A percentile compares a stretch with the other conserved stretches of the same genome.
phyloP scores from a whole-genome alignment of 225 moss, liverwort and hornwort species.

The Pleurozium schreberi region DNA sequence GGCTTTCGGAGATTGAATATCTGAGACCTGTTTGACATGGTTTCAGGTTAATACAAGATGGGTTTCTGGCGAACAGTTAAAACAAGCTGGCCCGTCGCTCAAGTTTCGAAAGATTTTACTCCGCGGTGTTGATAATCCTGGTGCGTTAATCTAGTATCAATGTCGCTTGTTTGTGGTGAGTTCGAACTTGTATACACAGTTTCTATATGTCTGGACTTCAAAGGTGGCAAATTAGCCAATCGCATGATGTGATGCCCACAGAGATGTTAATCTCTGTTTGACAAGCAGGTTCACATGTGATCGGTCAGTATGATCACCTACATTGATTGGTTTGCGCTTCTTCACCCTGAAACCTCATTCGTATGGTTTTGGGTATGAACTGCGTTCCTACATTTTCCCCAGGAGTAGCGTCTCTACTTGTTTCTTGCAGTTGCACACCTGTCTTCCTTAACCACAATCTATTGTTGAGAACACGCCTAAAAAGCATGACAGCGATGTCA shows the following conservation, averaged over 20 bases:
- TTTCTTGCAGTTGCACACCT: too few species aligned
- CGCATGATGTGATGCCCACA: slow-evolving; percentile 2
- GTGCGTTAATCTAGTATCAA: neutral
- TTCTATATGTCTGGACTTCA: neutral
- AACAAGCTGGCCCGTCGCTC: neutral
- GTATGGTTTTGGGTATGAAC: neutral
- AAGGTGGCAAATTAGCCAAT: slow-evolving; percentile 20
- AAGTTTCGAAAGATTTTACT: slow-evolving; percentile 31
- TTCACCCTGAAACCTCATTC: neutral
- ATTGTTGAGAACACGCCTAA: neutral
- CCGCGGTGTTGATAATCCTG: slow-evolving; percentile 47
- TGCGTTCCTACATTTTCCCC: neutral
- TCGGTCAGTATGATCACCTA: slow-evolving; percentile 8
- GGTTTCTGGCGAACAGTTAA: slow-evolving; percentile 13
- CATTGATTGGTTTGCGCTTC: neutral
- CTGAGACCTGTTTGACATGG: neutral
- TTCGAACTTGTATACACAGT: neutral
- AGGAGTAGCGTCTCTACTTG: too few species aligned
- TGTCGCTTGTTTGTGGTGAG: neutral
- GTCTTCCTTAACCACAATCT: neutral
- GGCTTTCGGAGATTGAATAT: neutral
- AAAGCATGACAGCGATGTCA: neutral
- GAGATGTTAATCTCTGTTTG: neutral
- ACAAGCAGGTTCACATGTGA: slow-evolving; percentile 11
- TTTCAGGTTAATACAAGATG: slow-evolving; percentile 47